A percentile compares a stretch with the other conserved stretches of the same genome.
These are phyloP conservation scores for Schizosaccharomyces lindneri DNA, from an alignment of 805 yeast species.

Conservation along the genomic window DNA sequence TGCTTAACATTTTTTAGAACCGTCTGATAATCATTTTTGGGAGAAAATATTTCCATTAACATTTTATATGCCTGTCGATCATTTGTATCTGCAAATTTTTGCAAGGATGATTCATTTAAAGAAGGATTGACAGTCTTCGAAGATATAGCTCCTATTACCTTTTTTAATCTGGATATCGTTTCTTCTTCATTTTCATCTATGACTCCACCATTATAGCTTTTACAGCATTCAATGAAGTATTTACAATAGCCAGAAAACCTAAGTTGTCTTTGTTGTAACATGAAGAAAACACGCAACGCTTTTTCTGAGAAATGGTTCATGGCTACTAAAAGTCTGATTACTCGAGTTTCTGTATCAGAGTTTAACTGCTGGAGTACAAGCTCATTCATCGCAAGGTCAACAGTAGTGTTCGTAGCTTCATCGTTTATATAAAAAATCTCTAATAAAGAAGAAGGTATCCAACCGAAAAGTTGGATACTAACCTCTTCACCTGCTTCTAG, in stretches of 20 bases:
- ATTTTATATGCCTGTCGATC: slow-evolving; percentile 36
- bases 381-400: slow-evolving; percentile 38
- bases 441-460: slow-evolving; percentile 42
- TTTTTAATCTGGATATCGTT: slow-evolving; percentile 3
- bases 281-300: slow-evolving; percentile 38
- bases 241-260: slow-evolving; percentile 23
- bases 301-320: slow-evolving; percentile 27
- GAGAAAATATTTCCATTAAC: slow-evolving; percentile 26
- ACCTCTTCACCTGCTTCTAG: background rate
- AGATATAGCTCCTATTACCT: slow-evolving; percentile 32
- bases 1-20: slow-evolving; percentile 19
- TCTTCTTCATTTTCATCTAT: slow-evolving; percentile 4
- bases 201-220: slow-evolving; percentile 17
- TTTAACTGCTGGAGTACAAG: slow-evolving; percentile 32
- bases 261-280: slow-evolving; percentile 44
- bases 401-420: slow-evolving; percentile 32
- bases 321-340: slow-evolving; percentile 27
- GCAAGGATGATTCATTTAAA: slow-evolving; percentile 26
- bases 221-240: slow-evolving; percentile 26
- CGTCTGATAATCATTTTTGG: slow-evolving; percentile 34
- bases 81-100: slow-evolving; percentile 27
- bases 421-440: slow-evolving; percentile 54
- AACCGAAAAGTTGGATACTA: slow-evolving; percentile 15
- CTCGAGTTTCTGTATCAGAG: slow-evolving; percentile 8
- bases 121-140: slow-evolving; percentile 29